Evolutionary conservation across 257 asterid species (phyloP).

Genomic region (Penstemon eatonii): DNA sequence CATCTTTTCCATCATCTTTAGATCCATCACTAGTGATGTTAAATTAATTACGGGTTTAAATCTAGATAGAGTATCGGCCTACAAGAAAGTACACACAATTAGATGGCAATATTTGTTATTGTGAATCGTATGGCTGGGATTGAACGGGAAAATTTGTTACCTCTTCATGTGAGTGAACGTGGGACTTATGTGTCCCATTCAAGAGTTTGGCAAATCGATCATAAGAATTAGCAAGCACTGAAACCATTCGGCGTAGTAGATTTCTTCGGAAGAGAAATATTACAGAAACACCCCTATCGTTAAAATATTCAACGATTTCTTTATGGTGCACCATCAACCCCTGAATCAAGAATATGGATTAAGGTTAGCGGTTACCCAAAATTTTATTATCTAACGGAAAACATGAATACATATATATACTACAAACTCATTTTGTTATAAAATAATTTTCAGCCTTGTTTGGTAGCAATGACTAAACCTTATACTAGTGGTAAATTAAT

Average conservation of each 20-base stretch:
- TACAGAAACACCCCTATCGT: conserved; percentile 54
- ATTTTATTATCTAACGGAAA: too few relatives aligned
- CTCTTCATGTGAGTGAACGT: conserved; percentile 74
- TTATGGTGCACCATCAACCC: conserved; percentile 60
- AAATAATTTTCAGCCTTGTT: too few relatives aligned
- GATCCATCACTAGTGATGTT: conserved; percentile 50
- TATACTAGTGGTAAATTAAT: too few relatives aligned
- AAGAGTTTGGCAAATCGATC: conserved; percentile 71
- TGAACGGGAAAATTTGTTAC: background rate
- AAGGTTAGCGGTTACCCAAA: background rate
- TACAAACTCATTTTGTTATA: too few relatives aligned
- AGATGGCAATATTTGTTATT: background rate
- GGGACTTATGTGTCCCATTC: conserved; percentile 80
- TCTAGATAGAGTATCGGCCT: conserved; percentile 79
- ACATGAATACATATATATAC: too few relatives aligned
- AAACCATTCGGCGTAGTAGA: conserved; percentile 72
- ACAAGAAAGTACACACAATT: conserved; percentile 16
- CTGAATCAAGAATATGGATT: conserved; percentile 31
- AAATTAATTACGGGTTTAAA: conserved; percentile 70
- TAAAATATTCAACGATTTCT: conserved; percentile 59
- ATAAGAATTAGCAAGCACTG: conserved; percentile 70
- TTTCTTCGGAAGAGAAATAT: conserved; percentile 74
- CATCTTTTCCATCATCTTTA: conserved; percentile 61
- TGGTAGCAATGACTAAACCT: too few relatives aligned
- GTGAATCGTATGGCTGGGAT: background rate